Evolutionary conservation across 148 eudicot species (phyloP).

Genomic region (Fagopyrum tataricum): DNA sequence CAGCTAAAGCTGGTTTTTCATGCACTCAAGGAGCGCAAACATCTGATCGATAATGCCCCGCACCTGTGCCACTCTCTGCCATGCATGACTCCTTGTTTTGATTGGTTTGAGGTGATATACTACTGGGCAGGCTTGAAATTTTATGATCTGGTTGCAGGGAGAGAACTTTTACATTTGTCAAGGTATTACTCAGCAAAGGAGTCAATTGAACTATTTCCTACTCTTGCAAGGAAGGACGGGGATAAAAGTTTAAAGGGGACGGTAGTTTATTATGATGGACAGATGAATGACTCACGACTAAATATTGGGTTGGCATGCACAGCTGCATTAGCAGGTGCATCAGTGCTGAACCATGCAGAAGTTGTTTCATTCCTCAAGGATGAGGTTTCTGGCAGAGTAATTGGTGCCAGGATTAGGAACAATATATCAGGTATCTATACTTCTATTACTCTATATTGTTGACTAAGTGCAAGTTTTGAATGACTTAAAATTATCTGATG

Average conservation of each 20-base stretch:
- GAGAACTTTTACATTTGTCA: constrained; percentile 69
- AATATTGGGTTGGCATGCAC: constrained; percentile 88
- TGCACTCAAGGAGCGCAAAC: constrained; percentile 93
- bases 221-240: constrained; percentile 61
- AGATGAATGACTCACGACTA: constrained; percentile 90
- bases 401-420: constrained; percentile 76
- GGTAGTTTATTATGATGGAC: constrained; percentile 94
- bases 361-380: constrained; percentile 75
- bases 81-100: constrained; percentile 97
- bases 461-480: neutral
- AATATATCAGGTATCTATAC: constrained; percentile 52
- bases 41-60: constrained; percentile 92
- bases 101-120: constrained; percentile 88
- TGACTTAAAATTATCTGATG: no score
- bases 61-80: constrained; percentile 91
- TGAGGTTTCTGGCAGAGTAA: constrained; percentile 53
- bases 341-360: constrained; percentile 89
- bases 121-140: constrained; percentile 90
- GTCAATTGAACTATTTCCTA: constrained; percentile 88
- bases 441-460: neutral
- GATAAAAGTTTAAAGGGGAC: constrained; percentile 82
- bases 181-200: constrained; percentile 85
- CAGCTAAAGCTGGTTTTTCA: constrained; percentile 95
- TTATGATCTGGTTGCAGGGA: constrained; percentile 83
- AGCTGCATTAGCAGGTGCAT: constrained; percentile 92